Percentiles rank a stretch among this genome's conserved stretches.
phyloP scores from a whole-genome alignment of 139 green algal genomes.

The Chara braunii region DNA sequence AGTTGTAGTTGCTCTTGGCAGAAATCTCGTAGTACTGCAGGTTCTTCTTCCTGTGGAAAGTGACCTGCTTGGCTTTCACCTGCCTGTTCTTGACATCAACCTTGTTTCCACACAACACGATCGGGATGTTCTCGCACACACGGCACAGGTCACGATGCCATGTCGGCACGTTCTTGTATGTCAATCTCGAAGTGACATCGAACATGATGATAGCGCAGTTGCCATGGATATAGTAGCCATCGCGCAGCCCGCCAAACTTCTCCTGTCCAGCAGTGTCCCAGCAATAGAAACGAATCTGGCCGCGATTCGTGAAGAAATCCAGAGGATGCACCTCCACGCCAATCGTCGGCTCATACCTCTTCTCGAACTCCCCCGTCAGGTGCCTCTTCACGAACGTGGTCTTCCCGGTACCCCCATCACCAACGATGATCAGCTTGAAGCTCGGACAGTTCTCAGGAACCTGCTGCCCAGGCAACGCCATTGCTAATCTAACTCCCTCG shows the following conservation, averaged over 20 bases:
- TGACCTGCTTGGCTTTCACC: conserved; percentile 98
- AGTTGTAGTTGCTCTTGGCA: conserved; percentile 99
- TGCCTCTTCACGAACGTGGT: conserved; percentile 93
- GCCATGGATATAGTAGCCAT: conserved; percentile 96
- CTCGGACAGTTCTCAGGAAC: conserved; percentile 53
- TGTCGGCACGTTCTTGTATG: conserved; percentile 99
- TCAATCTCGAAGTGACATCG: conserved; percentile 97
- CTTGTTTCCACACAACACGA: conserved; percentile 99
- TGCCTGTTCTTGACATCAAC: conserved; percentile 99
- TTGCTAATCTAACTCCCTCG: too few species aligned
- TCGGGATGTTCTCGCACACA: conserved; percentile 99
- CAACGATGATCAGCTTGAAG: conserved; percentile 98
- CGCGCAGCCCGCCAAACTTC: conserved; percentile 92
- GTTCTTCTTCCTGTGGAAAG: conserved; percentile 93
- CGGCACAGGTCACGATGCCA: conserved; percentile 97
- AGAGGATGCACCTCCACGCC: conserved; percentile 97
- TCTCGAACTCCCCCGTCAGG: conserved; percentile 98
- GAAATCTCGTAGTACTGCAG: conserved; percentile 99
- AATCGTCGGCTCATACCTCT: conserved; percentile 99
- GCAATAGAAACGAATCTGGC: conserved; percentile 96
- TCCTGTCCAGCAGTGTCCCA: conserved; percentile 95
- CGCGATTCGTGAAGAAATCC: conserved; percentile 97
- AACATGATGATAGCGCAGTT: conserved; percentile 99
- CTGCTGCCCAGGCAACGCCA: conserved; percentile 43
- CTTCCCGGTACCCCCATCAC: conserved; percentile 86